Percentiles rank a stretch among this genome's conserved stretches.
Evolutionary conservation across 1,284 basidiomycete species (phyloP).

Genomic region (Golubevia sp.): DNA sequence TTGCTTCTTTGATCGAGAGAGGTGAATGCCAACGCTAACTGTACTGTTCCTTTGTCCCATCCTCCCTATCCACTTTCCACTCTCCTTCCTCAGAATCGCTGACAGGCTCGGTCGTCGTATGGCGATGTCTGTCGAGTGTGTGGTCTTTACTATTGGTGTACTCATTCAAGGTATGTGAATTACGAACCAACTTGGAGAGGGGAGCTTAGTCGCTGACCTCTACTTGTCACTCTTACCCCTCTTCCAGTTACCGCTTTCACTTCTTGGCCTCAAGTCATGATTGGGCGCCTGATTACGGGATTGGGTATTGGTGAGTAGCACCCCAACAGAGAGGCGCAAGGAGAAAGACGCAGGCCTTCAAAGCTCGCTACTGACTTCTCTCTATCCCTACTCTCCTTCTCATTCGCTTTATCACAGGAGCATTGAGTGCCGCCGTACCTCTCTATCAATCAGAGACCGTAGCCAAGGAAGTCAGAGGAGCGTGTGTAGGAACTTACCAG

Average conservation of each 20-base stretch:
- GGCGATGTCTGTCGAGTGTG: constrained; percentile 74
- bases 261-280: constrained; percentile 63
- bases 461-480: constrained; percentile 76
- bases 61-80: not conserved
- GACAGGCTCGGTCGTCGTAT: constrained; percentile 73
- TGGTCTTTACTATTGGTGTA: constrained; percentile 73
- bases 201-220: constrained; percentile 68
- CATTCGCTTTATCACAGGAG: constrained; percentile 70
- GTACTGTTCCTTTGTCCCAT: constrained; percentile 46
- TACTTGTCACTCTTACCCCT: not conserved
- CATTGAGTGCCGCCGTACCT: constrained; percentile 72
- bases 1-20: too few relatives aligned
- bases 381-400: not conserved
- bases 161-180: constrained; percentile 68
- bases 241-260: constrained; percentile 33
- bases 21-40: too few relatives aligned
- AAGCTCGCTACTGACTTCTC: too few relatives aligned
- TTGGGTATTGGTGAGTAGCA: constrained; percentile 50
- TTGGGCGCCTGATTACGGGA: constrained; percentile 73
- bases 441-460: constrained; percentile 77
- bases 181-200: too few relatives aligned
- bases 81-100: too few relatives aligned
- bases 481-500: constrained; percentile 73
- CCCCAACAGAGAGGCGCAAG: too few relatives aligned
- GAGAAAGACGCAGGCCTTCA: too few relatives aligned